A percentile compares a stretch with the other conserved stretches of the same genome.
Evolutionary conservation across 352 stramenopile species (phyloP).

Genomic region (Bremia lactucae): DNA sequence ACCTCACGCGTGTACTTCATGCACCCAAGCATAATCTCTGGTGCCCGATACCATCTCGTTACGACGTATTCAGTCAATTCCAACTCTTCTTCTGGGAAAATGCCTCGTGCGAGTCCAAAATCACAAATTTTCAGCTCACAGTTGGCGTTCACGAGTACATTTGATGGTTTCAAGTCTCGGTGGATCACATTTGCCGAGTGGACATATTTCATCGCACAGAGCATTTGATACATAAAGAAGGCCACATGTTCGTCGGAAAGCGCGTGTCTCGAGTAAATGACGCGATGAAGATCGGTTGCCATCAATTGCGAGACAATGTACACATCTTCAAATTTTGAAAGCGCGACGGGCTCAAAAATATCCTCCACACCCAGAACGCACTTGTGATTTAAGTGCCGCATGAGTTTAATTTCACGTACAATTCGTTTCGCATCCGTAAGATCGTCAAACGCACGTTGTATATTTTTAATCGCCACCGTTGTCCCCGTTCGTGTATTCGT

Average conservation of each 20-base stretch:
- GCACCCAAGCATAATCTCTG: constrained; percentile 76
- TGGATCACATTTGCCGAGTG: constrained; percentile 91
- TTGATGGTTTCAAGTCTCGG: constrained; percentile 95
- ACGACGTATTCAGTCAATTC: constrained; percentile 86
- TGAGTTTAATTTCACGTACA: constrained; percentile 92
- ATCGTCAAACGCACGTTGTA: constrained; percentile 91
- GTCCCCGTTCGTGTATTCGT: constrained; percentile 32
- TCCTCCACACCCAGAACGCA: constrained; percentile 80
- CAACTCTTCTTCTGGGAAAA: constrained; percentile 72
- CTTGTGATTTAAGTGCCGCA: constrained; percentile 87
- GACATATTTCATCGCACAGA: constrained; percentile 89
- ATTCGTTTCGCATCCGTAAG: constrained; percentile 99
- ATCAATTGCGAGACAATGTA: constrained; percentile 89
- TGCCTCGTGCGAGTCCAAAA: constrained; percentile 73
- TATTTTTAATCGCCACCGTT: constrained; percentile 90
- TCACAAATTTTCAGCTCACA: constrained; percentile 87
- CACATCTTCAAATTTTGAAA: constrained; percentile 76
- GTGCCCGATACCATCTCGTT: constrained; percentile 86
- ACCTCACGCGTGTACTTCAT: constrained; percentile 83
- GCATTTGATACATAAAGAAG: constrained; percentile 88
- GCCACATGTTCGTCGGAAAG: constrained; percentile 80
- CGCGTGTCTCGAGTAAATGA: constrained; percentile 84
- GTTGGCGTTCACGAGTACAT: constrained; percentile 92
- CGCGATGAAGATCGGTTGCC: constrained; percentile 83
- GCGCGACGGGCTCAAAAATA: constrained; percentile 51